Evolutionary conservation across 2,329 filamentous ascomycete genomes (phyloP), one percentile per base, ranked within the genome.

Genomic region (Paraphoma chrysanthemicola): DNA sequence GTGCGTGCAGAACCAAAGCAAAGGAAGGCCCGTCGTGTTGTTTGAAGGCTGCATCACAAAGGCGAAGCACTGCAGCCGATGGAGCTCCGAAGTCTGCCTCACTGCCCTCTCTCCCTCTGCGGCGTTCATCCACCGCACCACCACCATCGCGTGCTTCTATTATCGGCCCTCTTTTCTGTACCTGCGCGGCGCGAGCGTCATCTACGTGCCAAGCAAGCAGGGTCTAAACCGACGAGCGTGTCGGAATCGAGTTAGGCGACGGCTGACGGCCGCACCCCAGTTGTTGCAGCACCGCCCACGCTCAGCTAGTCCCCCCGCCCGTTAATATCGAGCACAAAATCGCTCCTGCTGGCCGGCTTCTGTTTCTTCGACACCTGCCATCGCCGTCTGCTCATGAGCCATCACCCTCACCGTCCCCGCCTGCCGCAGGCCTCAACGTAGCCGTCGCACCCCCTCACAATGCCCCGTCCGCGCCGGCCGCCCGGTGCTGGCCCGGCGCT

Each of bases 401-500:
- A 75, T 75, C 70, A 53, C 66, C 54, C 53, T 54, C 57, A 49
- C 49, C 53, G 59, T 50, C 67, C 60, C 59, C 66, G 72, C 72
- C 71, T 72, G 58, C 57, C 58, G 48, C 62, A 67, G 69, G 71
- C 71, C 60, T 66, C 62, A 43, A 47, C 60, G 60, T 66, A 65
- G 64, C 67, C 68, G 61, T 55, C 62, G 44, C 41, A 58, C 45
- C 42, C 54, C 41, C 41, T 56, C 60, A 67, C 60, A 57, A 78
- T 78, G 75, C 74, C 75, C 59, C 74, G 73, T 63, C 67, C 66
- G 65, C 75, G 73, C 68, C 73, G 75, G 68, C 75, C 75, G 69
- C 75, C 74, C 60, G 73, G 74, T 66, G 72, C 71, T 66, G 70
- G 71, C 69, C 69, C 71, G 66, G 72, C 70, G 58, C 63, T 76